A percentile compares a stretch with the other conserved stretches of the same genome.
Evolutionary conservation across 192 early-diverging fungal genomes (phyloP).

Genomic region (Coemansia sp.): DNA sequence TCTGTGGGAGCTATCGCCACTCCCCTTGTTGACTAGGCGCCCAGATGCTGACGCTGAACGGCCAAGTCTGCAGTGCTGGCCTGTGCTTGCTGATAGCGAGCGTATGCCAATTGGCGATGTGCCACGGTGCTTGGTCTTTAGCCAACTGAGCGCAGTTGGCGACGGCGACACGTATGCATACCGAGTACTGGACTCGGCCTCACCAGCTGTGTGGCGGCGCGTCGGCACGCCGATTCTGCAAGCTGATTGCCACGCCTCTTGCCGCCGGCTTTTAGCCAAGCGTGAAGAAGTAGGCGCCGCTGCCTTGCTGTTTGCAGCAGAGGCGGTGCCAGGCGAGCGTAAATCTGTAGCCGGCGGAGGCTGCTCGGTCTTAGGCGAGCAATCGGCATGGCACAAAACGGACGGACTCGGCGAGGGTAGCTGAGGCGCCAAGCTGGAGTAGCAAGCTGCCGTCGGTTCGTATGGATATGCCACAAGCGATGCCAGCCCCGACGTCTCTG

Average conservation of each 20-base stretch:
- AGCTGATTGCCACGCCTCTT: not conserved
- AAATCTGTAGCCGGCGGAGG: not conserved
- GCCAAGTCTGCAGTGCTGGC: constrained; percentile 4
- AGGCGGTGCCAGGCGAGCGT: not conserved
- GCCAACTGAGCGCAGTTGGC: constrained; percentile 7
- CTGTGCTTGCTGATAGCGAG: constrained; percentile 9
- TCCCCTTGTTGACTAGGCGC: not conserved
- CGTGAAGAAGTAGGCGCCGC: not conserved
- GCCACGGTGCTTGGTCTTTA: constrained; percentile 19
- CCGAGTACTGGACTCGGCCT: constrained; percentile 14
- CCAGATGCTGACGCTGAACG: constrained; percentile 2
- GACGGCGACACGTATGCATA: constrained; percentile 2
- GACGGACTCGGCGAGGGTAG: constrained; percentile 45
- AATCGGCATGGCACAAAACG: constrained; percentile 7
- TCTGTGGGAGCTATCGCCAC: not conserved
- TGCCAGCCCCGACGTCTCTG: not conserved
- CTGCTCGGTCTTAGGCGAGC: not conserved
- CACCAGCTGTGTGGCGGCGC: constrained; percentile 45
- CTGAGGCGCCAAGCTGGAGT: constrained; percentile 10
- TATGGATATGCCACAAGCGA: constrained; percentile 6
- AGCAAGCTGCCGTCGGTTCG: not conserved
- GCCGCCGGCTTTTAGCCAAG: not conserved
- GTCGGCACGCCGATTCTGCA: constrained; percentile 1
- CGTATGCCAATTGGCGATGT: constrained; percentile 42
- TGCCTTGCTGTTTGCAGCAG: not conserved